Percentiles rank a stretch among this genome's conserved stretches.
Conservation (phyloP, 2,329 filamentous ascomycete species). For the Colletotrichum noveboracense region DNA sequence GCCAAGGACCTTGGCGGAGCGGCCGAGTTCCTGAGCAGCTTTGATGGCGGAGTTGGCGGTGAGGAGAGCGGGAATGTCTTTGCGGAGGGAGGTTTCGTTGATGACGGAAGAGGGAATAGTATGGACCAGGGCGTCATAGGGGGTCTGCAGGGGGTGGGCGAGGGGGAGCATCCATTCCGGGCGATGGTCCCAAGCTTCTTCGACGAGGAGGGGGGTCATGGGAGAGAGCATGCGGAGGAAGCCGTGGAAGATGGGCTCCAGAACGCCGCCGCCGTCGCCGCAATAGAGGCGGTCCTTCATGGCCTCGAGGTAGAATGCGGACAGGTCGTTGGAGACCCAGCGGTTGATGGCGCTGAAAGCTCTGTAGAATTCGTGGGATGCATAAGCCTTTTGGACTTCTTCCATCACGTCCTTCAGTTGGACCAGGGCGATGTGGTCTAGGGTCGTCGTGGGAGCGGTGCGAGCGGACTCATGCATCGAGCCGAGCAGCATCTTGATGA, state of each 20-base stretch:
- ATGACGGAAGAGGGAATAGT: slow-evolving; percentile 41
- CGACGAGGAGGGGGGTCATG: slow-evolving; percentile 81
- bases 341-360: slow-evolving; percentile 75
- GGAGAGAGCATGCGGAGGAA: slow-evolving; percentile 82
- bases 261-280: slow-evolving; percentile 68
- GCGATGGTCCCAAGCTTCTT: slow-evolving; percentile 85
- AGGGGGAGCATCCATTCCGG: slow-evolving; percentile 63
- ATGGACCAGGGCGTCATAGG: slow-evolving; percentile 51
- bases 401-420: slow-evolving; percentile 72
- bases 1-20: slow-evolving; percentile 74
- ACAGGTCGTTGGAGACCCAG: slow-evolving; percentile 84
- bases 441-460: slow-evolving; percentile 56
- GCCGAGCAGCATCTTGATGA: slow-evolving; percentile 89
- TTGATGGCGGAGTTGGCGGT: slow-evolving; percentile 73
- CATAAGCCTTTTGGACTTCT: slow-evolving; percentile 69
- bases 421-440: slow-evolving; percentile 78
- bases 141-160: slow-evolving; percentile 48
- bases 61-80: slow-evolving; percentile 53
- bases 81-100: slow-evolving; percentile 44
- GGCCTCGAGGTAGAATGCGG: slow-evolving; percentile 91
- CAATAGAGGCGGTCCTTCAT: slow-evolving; percentile 94
- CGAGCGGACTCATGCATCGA: slow-evolving; percentile 64
- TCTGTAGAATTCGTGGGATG: slow-evolving; percentile 82
- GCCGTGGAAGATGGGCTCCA: slow-evolving; percentile 72
- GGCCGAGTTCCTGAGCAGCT: slow-evolving; percentile 73